Conservation (phyloP, 1,139 yeast genomes). For the Candida tropicalis region DNA sequence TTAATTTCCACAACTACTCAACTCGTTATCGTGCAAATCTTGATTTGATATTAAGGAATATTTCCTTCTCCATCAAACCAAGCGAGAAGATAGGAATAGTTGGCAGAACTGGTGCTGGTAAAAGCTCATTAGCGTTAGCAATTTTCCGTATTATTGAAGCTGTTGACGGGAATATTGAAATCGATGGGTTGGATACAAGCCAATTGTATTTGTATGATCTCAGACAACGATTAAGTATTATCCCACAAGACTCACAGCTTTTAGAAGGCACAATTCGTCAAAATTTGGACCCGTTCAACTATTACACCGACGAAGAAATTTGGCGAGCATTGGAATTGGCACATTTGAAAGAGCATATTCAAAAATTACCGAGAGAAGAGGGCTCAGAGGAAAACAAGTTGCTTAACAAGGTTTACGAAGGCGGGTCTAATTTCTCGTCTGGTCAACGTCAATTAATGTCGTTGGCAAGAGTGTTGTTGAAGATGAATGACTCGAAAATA, state of each 20-base stretch:
- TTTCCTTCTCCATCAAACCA: slow-evolving; percentile 48
- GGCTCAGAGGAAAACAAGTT: slow-evolving; percentile 27
- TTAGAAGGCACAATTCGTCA: slow-evolving; percentile 42
- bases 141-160: slow-evolving; percentile 64
- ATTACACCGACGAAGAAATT: slow-evolving; percentile 37
- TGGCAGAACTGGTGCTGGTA: slow-evolving; percentile 84
- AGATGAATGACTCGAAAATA: slow-evolving; percentile 42
- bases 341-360: slow-evolving; percentile 31
- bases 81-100: slow-evolving; percentile 72
- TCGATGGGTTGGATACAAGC: slow-evolving; percentile 65
- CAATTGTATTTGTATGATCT: slow-evolving; percentile 34
- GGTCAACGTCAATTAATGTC: slow-evolving; percentile 60
- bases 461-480: slow-evolving; percentile 54
- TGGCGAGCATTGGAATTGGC: slow-evolving; percentile 50
- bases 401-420: slow-evolving; percentile 32
- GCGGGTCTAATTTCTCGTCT: slow-evolving; percentile 55
- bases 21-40: slow-evolving; percentile 76
- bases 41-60: slow-evolving; percentile 68
- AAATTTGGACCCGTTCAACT: slow-evolving; percentile 46
- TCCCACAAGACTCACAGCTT: slow-evolving; percentile 50
- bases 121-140: slow-evolving; percentile 68
- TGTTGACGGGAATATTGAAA: slow-evolving; percentile 49
- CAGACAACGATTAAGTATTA: slow-evolving; percentile 40
- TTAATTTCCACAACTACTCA: slow-evolving; percentile 57
- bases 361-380: not conserved